phyloP scores from a whole-genome alignment of 306 rosid genomes.

The Rosa lucieae region DNA sequence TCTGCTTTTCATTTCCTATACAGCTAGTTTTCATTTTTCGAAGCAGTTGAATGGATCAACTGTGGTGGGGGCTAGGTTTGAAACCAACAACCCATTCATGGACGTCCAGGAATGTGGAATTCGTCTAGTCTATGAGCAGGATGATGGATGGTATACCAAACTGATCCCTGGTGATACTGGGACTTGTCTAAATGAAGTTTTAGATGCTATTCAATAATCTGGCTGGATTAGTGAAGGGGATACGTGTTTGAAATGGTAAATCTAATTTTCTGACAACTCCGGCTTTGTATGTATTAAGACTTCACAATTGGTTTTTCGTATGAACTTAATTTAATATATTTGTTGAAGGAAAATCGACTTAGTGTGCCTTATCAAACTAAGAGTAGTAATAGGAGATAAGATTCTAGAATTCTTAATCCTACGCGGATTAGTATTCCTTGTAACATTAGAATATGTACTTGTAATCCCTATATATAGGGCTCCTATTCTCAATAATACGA shows the following conservation, averaged over 20 bases:
- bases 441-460: no score
- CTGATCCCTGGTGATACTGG: not conserved
- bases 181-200: not conserved
- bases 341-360: no score
- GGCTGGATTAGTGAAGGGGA: not conserved
- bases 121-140: not conserved
- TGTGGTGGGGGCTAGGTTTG: not conserved
- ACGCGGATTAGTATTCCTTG: no score
- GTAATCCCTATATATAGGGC: no score
- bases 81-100: slow-evolving; percentile 4
- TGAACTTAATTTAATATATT: no score
- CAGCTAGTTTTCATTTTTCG: fast-evolving
- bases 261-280: not conserved
- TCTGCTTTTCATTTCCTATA: not conserved
- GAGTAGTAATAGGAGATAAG: no score
- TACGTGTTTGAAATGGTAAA: not conserved
- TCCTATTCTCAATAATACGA: no score
- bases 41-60: not conserved
- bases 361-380: no score
- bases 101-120: not conserved
- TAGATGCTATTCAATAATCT: not conserved
- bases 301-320: not conserved
- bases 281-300: not conserved
- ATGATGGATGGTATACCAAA: not conserved
- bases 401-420: no score